Evolutionary conservation across 257 asterid species (phyloP), one percentile per base, ranked within the genome.

Genomic region (Solanum acaule): DNA sequence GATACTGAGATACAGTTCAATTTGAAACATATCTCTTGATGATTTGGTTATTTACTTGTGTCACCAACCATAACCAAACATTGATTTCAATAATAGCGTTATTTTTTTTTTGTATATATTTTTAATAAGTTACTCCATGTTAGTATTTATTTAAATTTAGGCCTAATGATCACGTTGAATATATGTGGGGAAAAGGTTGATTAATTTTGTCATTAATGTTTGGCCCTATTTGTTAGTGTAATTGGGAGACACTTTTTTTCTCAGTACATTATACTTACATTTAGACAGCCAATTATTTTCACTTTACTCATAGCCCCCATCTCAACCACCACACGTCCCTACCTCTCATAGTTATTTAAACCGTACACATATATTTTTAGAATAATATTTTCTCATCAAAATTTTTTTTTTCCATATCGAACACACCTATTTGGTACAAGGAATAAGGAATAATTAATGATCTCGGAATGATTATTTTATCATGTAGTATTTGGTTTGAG

Each of bases 351-450:
- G 22, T 52, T 52, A 52, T 52, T 52, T 52, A 52, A 16, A 18
- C 0, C 65, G 23, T 18, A 56, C n/a, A 56, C n/a, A 18, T 6
- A 56, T 56, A 56, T 18, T 18, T 56, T 56, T 18, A 56, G 0
- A 56, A 56, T 56, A 56, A 18, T 56, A 56, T 56, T 18, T 56
- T 56, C 3, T 18, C 10, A 18, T 56, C 10, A 56, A 52, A 14
- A 0, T 16, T 6, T 0, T 18, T 56, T 18, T 6, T 2, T 8
- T 18, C 2, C 8, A 2, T 56, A 18, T 18, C 65, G 4, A 7
- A 56, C n/a, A 2, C 4, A 56, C 11, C 5, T 18, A 56, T 6
- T 56, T 18, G 23, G 1, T 56, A 56, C 10, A 1, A 56, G 2
- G 4, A 18, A 18, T 18, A 56, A 56, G n/a, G 23, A 56, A 56